Evolutionary conservation across 1,139 yeast genomes (phyloP).

Genomic region (Nakaseomyces bracarensis): DNA sequence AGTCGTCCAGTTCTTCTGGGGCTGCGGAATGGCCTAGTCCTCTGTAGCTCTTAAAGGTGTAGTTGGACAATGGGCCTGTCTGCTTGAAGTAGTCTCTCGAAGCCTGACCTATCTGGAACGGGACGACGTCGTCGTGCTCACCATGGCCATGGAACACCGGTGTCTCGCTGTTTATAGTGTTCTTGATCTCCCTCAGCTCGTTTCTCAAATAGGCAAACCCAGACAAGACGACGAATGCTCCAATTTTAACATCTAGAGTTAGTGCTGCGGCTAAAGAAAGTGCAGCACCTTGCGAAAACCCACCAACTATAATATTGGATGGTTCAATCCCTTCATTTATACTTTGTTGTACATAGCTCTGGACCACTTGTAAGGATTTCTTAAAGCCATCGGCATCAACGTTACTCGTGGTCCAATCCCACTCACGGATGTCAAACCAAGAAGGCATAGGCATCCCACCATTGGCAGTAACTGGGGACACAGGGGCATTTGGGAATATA

Average conservation of each 20-base stretch:
- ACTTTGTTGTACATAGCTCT: constrained; percentile 53
- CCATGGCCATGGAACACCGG: constrained; percentile 93
- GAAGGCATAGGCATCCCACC: constrained; percentile 65
- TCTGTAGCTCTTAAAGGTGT: constrained; percentile 46
- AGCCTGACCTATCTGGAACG: constrained; percentile 40
- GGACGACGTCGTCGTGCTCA: constrained; percentile 59
- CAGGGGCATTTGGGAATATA: constrained; percentile 85
- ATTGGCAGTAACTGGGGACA: constrained; percentile 56
- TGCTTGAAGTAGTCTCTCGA: constrained; percentile 42
- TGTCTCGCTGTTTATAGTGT: constrained; percentile 45
- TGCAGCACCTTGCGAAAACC: constrained; percentile 93
- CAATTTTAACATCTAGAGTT: constrained; percentile 51
- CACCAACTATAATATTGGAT: constrained; percentile 74
- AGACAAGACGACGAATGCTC: constrained; percentile 69
- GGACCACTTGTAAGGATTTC: constrained; percentile 46
- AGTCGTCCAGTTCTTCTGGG: constrained; percentile 58
- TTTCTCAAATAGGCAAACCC: constrained; percentile 62
- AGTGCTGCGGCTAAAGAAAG: constrained; percentile 52
- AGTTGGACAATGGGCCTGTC: constrained; percentile 34
- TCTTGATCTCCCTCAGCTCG: constrained; percentile 33
- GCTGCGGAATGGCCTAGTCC: constrained; percentile 62
- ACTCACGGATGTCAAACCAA: constrained; percentile 74
- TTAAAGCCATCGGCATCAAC: constrained; percentile 62
- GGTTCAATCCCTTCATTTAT: constrained; percentile 54
- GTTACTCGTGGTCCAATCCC: constrained; percentile 41